These are phyloP conservation scores for Raddia guianensis DNA, from an alignment of 176 grass and related monocot genomes.

Conservation along the genomic window DNA sequence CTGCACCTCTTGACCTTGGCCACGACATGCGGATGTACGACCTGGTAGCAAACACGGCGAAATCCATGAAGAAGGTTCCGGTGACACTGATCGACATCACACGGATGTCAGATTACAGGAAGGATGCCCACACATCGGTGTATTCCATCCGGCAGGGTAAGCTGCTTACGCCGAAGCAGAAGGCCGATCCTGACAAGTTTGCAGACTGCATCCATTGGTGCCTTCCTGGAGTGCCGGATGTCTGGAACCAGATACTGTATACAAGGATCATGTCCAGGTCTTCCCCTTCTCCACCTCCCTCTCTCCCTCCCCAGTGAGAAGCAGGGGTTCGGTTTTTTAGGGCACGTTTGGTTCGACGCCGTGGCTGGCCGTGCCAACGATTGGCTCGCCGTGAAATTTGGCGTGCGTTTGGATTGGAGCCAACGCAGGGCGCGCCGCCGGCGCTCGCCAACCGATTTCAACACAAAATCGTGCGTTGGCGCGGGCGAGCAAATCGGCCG, in stretches of 20 bases:
- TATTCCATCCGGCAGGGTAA: slow-evolving; percentile 68
- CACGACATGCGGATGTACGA: slow-evolving; percentile 59
- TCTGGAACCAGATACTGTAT: slow-evolving; percentile 87
- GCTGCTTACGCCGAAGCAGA: slow-evolving; percentile 69
- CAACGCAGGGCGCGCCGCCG: too few relatives aligned
- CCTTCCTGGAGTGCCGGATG: slow-evolving; percentile 79
- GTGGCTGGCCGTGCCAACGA: too few relatives aligned
- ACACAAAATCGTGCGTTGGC: too few relatives aligned
- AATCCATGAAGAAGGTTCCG: slow-evolving; percentile 58
- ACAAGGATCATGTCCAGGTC: slow-evolving; percentile 59
- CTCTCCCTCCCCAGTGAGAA: slow-evolving; percentile 35
- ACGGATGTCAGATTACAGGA: slow-evolving; percentile 80
- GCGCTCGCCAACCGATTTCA: too few relatives aligned
- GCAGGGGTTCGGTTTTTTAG: slow-evolving; percentile 7
- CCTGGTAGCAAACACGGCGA: slow-evolving; percentile 42
- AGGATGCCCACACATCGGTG: slow-evolving; percentile 80
- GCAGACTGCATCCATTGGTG: slow-evolving; percentile 98
- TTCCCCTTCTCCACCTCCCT: background rate
- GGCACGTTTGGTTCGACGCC: too few relatives aligned
- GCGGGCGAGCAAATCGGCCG: too few relatives aligned
- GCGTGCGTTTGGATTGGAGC: too few relatives aligned
- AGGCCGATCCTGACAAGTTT: slow-evolving; percentile 56
- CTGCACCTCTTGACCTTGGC: slow-evolving; percentile 46
- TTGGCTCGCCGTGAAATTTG: too few relatives aligned
- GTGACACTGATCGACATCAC: slow-evolving; percentile 79